phyloP scores from a whole-genome alignment of 352 stramenopile species.

The Pythium sukuiense region DNA sequence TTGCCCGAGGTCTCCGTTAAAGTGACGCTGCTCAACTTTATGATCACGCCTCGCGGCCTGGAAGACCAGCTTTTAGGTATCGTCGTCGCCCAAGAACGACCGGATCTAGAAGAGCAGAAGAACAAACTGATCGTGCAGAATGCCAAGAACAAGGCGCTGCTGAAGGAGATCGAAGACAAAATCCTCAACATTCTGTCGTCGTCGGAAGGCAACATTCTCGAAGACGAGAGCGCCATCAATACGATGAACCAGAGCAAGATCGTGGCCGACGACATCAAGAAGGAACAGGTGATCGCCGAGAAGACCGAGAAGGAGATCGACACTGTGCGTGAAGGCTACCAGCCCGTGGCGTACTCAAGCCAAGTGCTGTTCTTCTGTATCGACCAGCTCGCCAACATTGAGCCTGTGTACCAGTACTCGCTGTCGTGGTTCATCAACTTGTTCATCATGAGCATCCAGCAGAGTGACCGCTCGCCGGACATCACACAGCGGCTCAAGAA shows the following conservation, averaged over 20 bases:
- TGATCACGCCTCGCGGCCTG: slow-evolving; percentile 93
- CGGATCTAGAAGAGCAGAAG: slow-evolving; percentile 92
- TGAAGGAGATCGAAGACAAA: slow-evolving; percentile 95
- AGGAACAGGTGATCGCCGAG: slow-evolving; percentile 90
- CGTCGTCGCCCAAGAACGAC: slow-evolving; percentile 91
- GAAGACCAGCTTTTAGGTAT: slow-evolving; percentile 92
- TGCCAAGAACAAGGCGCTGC: slow-evolving; percentile 88
- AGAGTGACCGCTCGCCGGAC: slow-evolving; percentile 78
- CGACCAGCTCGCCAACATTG: slow-evolving; percentile 92
- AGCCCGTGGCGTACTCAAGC: slow-evolving; percentile 86
- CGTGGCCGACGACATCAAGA: slow-evolving; percentile 92
- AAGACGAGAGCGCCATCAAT: slow-evolving; percentile 92
- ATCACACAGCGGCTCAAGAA: slow-evolving; percentile 78
- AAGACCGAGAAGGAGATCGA: slow-evolving; percentile 92
- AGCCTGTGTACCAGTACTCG: slow-evolving; percentile 93
- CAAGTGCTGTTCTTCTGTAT: slow-evolving; percentile 96
- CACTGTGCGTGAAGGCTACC: slow-evolving; percentile 83
- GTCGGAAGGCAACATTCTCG: slow-evolving; percentile 92
- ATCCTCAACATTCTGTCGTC: slow-evolving; percentile 92
- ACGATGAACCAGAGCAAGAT: slow-evolving; percentile 91
- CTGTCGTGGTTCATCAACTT: slow-evolving; percentile 93
- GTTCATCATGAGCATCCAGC: slow-evolving; percentile 87
- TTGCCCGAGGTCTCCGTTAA: slow-evolving; percentile 92
- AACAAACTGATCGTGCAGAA: slow-evolving; percentile 92
- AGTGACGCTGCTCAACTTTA: slow-evolving; percentile 95